Percentiles rank a stretch among this genome's conserved stretches.
These are phyloP conservation scores for Oryza glaberrima DNA, from an alignment of 176 grass and related monocot species.

Conservation along the genomic window DNA sequence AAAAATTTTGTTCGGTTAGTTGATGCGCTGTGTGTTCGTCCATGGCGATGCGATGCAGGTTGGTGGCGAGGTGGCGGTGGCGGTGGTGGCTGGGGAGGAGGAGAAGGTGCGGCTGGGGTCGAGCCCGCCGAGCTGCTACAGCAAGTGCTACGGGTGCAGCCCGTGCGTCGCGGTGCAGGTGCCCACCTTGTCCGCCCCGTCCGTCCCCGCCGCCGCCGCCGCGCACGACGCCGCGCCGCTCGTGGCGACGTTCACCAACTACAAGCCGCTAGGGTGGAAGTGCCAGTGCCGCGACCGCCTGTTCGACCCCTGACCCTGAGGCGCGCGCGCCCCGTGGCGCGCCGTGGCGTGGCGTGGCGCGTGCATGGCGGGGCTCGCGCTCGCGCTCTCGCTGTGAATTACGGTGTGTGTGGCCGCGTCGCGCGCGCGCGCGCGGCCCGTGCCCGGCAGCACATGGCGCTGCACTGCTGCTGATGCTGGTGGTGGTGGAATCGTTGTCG, in stretches of 20 bases:
- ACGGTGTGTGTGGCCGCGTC: too few relatives aligned
- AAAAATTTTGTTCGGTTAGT: too few relatives aligned
- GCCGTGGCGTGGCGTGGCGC: too few relatives aligned
- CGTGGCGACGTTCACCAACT: constrained; percentile 51
- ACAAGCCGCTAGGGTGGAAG: constrained; percentile 86
- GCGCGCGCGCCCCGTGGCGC: too few relatives aligned
- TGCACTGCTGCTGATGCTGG: background rate
- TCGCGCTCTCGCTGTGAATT: too few relatives aligned
- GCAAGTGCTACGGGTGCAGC: constrained; percentile 70
- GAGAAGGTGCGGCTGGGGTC: constrained; percentile 76
- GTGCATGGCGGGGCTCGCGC: too few relatives aligned
- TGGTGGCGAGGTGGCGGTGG: background rate
- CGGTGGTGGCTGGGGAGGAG: constrained; percentile 29
- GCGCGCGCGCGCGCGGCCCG: too few relatives aligned
- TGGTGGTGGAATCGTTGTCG: background rate
- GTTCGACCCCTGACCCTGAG: constrained; percentile 76
- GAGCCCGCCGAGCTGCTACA: constrained; percentile 78
- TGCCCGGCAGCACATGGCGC: background rate
- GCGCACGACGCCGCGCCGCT: constrained; percentile 16
- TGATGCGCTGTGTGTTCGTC: background rate
- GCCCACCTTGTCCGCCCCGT: constrained; percentile 49
- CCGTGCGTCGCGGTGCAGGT: constrained; percentile 78
- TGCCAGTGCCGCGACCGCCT: constrained; percentile 73
- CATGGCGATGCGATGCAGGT: constrained; percentile 4
- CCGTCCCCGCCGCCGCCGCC: background rate